Evolutionary conservation across 179 eudicot species (phyloP).

Genomic region (Gypsophila paniculata): DNA sequence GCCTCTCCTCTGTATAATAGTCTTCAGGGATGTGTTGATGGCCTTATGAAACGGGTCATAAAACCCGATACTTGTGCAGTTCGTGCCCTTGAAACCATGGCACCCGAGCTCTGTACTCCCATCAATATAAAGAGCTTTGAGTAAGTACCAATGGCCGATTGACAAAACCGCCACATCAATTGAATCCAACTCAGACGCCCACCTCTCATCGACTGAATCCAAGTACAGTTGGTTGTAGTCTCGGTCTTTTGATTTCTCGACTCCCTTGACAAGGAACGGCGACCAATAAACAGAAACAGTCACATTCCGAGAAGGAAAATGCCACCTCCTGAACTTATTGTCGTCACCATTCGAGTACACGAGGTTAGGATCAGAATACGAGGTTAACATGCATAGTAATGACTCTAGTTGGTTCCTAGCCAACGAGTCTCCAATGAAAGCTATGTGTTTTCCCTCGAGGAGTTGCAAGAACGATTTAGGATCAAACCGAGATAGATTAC

Average conservation of each 20-base stretch:
- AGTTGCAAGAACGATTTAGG: conserved; percentile 54
- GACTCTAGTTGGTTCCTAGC: conserved; percentile 94
- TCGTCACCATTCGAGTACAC: conserved; percentile 56
- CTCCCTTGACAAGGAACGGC: conserved; percentile 81
- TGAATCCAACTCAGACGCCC: conserved; percentile 62
- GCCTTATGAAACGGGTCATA: conserved; percentile 67
- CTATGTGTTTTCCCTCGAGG: conserved; percentile 56
- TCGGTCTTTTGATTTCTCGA: conserved; percentile 48
- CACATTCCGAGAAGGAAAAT: conserved; percentile 54
- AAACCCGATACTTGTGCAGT: conserved; percentile 58
- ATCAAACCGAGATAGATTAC: conserved; percentile 65
- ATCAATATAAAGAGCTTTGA: conserved; percentile 54
- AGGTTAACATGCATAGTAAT: conserved; percentile 59
- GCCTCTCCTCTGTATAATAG: conserved; percentile 38
- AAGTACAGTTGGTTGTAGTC: conserved; percentile 52
- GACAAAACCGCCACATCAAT: conserved; percentile 75
- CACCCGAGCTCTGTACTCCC: conserved; percentile 58
- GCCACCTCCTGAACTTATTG: conserved; percentile 75
- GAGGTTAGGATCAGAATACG: conserved; percentile 46
- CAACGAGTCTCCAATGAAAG: conserved; percentile 95
- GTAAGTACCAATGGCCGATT: conserved; percentile 87
- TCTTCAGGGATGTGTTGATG: conserved; percentile 50
- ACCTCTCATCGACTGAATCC: conserved; percentile 60
- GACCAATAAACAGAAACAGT: conserved; percentile 79
- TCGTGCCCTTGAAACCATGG: conserved; percentile 44